Evolutionary conservation across 495 filamentous ascomycete genomes (phyloP), one percentile per base, ranked within the genome.

Genomic region (Parathielavia hyrcaniae): DNA sequence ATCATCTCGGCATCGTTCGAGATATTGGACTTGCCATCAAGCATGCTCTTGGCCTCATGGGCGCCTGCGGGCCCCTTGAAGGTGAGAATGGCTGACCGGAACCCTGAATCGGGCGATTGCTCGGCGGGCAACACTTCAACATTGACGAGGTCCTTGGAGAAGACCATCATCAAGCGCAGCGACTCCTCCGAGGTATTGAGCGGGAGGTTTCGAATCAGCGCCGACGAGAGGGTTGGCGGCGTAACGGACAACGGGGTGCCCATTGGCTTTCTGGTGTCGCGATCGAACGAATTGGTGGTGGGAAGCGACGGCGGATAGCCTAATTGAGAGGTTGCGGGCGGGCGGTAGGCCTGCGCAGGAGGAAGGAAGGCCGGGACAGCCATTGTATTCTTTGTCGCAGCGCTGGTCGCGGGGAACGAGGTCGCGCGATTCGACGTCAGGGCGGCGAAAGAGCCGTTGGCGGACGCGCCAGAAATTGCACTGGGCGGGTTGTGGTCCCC

Each of bases 121-220:
- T 89, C 86, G 40, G 77, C 59, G 8, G 81, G 75, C 63, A 92
- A 73, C 61, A 95, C 81, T 57, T 92, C 86, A 50, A 84, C 81
- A 61, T 86, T 81, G 51, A 89, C 72, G 35, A 95, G 78, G 52
- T 91, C 90, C 65, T 93, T 88, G 26, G 89, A 88, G 68, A 91
- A 95, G 14, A 93, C 76, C 16, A 95, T 78, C 85, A 96, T 91
- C 60, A 86, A 81, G 59, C 86, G 83, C 58, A 96, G 75, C 40
- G 82, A 79, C 57, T 91, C 87, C 55, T 84, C 78, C 50, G 81
- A 84, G 19, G 83, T 91, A 64, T 86, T 89, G 53, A 76, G 68
- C 8, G 91, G 87, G 0, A 96, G 79, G 64, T 84, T 87, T 61
- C 87, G 87, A 73, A 96, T 86, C 50, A 89, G 70, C 53, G 73